A percentile compares a stretch with the other conserved stretches of the same genome.
phyloP scores from a whole-genome alignment of 1,139 yeast genomes.

The Geotrichum europaeum region DNA sequence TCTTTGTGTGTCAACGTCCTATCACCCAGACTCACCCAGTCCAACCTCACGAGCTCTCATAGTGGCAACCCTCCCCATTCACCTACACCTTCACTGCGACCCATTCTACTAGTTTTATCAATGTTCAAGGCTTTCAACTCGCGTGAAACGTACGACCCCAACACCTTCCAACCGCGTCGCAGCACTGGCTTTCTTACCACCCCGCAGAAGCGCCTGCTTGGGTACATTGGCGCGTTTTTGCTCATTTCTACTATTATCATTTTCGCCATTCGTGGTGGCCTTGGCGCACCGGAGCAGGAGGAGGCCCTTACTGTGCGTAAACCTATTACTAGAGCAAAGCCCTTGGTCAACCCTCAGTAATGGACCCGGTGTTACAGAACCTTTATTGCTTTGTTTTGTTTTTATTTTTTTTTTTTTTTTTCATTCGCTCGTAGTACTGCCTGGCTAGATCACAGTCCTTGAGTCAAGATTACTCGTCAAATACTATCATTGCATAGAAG shows the following conservation, averaged over 20 bases:
- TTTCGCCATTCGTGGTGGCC: slow-evolving; percentile 1
- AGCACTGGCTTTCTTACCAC: slow-evolving; percentile 18
- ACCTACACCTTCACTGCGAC: not conserved
- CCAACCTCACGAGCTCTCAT: too few relatives aligned
- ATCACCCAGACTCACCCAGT: too few relatives aligned
- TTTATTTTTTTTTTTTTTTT: too few relatives aligned
- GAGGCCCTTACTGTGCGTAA: slow-evolving; percentile 5
- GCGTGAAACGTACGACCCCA: slow-evolving; percentile 1
- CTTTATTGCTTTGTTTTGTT: too few relatives aligned
- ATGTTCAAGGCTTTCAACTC: slow-evolving; percentile 2
- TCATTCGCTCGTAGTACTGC: not conserved
- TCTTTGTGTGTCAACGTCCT: too few relatives aligned
- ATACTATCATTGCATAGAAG: not conserved
- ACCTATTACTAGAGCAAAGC: slow-evolving; percentile 1
- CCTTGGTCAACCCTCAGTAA: not conserved
- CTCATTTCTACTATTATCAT: slow-evolving; percentile 16
- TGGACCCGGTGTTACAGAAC: not conserved
- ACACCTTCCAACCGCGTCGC: slow-evolving; percentile 12
- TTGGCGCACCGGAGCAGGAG: slow-evolving; percentile 6
- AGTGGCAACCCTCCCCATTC: not conserved
- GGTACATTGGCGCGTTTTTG: slow-evolving; percentile 20
- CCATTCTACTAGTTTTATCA: not conserved
- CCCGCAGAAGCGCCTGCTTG: slow-evolving; percentile 23
- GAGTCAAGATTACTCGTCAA: not conserved
- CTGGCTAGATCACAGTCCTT: not conserved